phyloP scores from a whole-genome alignment of 306 rosid species.

The Malus fusca region DNA sequence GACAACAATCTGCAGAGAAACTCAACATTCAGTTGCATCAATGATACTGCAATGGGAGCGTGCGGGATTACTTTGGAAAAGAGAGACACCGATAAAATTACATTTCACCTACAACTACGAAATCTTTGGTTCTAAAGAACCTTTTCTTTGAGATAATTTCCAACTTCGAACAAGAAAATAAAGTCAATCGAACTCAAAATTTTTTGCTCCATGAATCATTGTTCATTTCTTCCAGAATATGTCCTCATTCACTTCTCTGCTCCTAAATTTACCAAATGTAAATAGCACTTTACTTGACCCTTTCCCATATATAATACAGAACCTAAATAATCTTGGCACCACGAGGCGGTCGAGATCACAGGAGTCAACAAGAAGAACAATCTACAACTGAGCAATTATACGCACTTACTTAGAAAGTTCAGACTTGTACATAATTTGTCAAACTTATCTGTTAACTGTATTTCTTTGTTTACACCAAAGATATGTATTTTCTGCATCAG shows the following conservation, averaged over 20 bases:
- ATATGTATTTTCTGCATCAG: background rate
- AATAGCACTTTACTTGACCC: background rate
- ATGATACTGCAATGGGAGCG: background rate
- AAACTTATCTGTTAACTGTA: background rate
- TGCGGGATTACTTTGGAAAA: background rate
- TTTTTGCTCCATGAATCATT: background rate
- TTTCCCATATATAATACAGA: background rate
- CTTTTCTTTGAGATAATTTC: background rate
- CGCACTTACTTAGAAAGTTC: background rate
- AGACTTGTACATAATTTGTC: background rate
- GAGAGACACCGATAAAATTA: background rate
- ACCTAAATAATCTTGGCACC: too few relatives aligned
- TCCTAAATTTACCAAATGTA: background rate
- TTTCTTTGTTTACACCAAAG: background rate
- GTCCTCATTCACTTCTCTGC: background rate
- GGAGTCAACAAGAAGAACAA: too few relatives aligned
- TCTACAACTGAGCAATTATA: background rate
- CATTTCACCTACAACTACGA: background rate
- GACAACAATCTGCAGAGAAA: constrained; percentile 33
- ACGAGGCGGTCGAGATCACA: too few relatives aligned
- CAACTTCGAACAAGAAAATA: background rate
- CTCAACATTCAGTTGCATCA: background rate
- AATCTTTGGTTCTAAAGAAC: background rate
- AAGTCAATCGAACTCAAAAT: background rate
- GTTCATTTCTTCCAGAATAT: background rate